Evolutionary conservation across 2,329 filamentous ascomycete species (phyloP), one percentile per base, ranked within the genome.

Genomic region (Xylaria digitata): DNA sequence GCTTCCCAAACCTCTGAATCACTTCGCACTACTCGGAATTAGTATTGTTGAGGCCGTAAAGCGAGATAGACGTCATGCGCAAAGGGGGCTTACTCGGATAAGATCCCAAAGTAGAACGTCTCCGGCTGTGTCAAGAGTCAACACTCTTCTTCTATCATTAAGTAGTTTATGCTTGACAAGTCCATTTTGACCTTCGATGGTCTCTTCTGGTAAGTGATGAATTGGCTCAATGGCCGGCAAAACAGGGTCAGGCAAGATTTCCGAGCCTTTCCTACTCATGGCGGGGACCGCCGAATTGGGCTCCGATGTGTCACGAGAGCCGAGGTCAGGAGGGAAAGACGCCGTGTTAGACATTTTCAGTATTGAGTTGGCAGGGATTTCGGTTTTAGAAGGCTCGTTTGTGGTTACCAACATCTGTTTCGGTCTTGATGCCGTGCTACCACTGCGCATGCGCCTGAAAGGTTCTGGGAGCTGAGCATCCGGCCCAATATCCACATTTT

Each of bases 41-140:
- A 78, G 70, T 61, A 64, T 43, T 63, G 49, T 63, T n/a, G 32
- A 15, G 50, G 8, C 34, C 5, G 6, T 30, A 50, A 30, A 21
- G 15, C 37, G 2, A 62, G 19, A 19, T 30, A 37, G 45, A 59
- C 54, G 8, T 6, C 3, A 23, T 59, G 52, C 23, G 45, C 30
- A 32, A 19, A 32, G 23, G 37, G 17, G n/a, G 11, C 83, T 70
- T 81, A 94, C 92, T 83, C 91, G 89, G 52, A 99, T 85, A 45
- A 99, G 83, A 83, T 99, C 96, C 96, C 96, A 99, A 70, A 99
- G 82, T 53, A 97, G 83, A 2, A 98, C 94, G 76, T 99, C 96
- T 17, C 96, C 96, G 1, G 95, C 94, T 2, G 96, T 97, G 78
- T 99, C 96, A 59, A 97, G 83, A 0, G 96, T 99, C 70, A 99